Evolutionary conservation across 2,329 filamentous ascomycete genomes (phyloP), one percentile per base, ranked within the genome.

Genomic region (Colletotrichum theobromicola): DNA sequence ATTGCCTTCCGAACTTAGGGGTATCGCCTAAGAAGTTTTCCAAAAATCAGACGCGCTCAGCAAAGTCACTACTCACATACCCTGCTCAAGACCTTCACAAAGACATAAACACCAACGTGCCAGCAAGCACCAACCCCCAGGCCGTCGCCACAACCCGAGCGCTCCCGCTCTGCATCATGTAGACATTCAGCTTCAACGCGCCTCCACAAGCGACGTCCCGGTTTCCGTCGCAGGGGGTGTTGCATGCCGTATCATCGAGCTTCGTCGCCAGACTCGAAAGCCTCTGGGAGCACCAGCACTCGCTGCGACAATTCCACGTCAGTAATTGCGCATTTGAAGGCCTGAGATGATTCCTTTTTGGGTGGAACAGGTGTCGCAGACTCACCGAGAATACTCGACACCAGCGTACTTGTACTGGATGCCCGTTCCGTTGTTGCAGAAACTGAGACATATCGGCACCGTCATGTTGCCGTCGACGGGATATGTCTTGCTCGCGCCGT

Each of bases 281-380:
- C 61, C 83, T 83, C 21, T 87, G 83, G 26, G 88, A 85, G 80
- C 91, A 93, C 87, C 89, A 92, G 85, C 90, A 93, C 83, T 92
- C 90, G 69, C 89, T 90, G 37, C 37, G 66, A 34, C 8, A 13
- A 32, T 8, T 42, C 63, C 42, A 16, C 21, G 71, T 65, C 63
- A 75, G 65, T 15, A 24, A 4, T 16, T 53, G 0, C 50, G 15
- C 30, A 53, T 28, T 42, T 16, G 2, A 32, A 21, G 8, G 2
- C 18, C 18, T 46, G 28, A 5, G 28, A 21, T 3, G 16, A 21
- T 5, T 13, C 4, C 4, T 60, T 32, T 30, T 4, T 7, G 16
- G 55, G n/a, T n/a, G n/a, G 42, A 0, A 46, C 42, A 0, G 12
- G 10, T 32, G 57, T 34, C 53, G 26, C 28, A 15, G 28, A 77